Conservation (phyloP, 177 flowering plant species). For the Tripterygium wilfordii region DNA sequence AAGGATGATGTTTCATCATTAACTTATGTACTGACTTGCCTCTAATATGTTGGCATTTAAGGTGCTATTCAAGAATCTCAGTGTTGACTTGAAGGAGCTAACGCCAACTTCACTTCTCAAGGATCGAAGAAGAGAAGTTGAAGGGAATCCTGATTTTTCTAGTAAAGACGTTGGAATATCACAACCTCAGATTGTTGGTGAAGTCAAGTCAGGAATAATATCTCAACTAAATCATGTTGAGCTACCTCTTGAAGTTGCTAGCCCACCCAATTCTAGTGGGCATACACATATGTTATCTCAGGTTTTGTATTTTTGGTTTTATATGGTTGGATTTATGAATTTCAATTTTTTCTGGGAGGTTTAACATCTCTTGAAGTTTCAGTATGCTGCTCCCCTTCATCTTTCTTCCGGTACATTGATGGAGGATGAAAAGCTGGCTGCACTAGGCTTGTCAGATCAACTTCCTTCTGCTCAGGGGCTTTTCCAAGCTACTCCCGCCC, state of each 20-base stretch:
- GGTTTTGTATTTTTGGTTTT: conserved; percentile 28
- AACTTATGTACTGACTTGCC: too few relatives aligned
- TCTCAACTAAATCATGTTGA: conserved; percentile 66
- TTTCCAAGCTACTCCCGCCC: conserved; percentile 56
- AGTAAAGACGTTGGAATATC: conserved; percentile 74
- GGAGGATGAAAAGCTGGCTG: conserved; percentile 82
- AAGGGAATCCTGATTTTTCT: conserved; percentile 98
- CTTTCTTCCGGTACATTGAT: conserved; percentile 46
- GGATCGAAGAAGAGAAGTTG: conserved; percentile 74
- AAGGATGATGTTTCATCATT: too few relatives aligned
- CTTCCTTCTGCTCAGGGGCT: conserved; percentile 75
- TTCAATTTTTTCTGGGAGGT: conserved; percentile 1
- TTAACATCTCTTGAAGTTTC: conserved; percentile 4
- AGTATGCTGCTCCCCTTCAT: conserved; percentile 71
- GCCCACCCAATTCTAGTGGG: conserved; percentile 52
- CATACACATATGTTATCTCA: conserved; percentile 57
- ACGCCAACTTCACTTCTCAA: conserved; percentile 79
- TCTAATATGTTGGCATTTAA: conserved; percentile 31
- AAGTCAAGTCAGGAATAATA: conserved; percentile 51
- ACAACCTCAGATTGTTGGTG: conserved; percentile 60
- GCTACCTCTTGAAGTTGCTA: conserved; percentile 59
- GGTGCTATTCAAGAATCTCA: conserved; percentile 87
- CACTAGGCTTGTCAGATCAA: conserved; percentile 68
- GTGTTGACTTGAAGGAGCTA: conserved; percentile 84
- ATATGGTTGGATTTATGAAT: background rate